A percentile compares a stretch with the other conserved stretches of the same genome.
These are phyloP conservation scores for Kazachstania sp. DNA, from an alignment of 1,139 yeast species.

Conservation along the genomic window DNA sequence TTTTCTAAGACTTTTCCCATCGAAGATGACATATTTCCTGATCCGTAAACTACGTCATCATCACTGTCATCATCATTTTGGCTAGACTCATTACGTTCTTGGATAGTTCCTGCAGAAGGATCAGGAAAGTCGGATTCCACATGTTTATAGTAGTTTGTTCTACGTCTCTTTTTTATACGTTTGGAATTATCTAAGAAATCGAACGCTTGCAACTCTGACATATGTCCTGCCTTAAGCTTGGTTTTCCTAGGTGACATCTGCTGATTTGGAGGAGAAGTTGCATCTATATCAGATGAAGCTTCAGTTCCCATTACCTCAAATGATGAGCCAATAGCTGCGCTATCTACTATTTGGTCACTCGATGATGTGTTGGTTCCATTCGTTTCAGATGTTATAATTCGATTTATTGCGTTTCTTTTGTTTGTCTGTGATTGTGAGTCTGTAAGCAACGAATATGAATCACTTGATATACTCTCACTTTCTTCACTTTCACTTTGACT, in stretches of 20 bases:
- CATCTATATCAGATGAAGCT: background rate
- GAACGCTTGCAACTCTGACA: slow-evolving; percentile 10
- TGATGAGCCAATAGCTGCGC: background rate
- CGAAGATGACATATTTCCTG: background rate
- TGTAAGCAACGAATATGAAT: no score
- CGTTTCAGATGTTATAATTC: background rate
- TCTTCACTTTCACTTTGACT: slow-evolving; percentile 10
- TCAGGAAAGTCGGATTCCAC: background rate
- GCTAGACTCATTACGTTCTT: background rate
- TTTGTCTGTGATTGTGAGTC: no score
- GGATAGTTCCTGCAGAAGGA: no score
- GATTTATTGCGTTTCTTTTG: background rate
- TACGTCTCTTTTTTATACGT: slow-evolving; percentile 13
- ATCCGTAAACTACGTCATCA: background rate
- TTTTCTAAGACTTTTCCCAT: slow-evolving; percentile 1
- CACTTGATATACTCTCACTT: slow-evolving; percentile 9
- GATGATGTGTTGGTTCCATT: background rate
- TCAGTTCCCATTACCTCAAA: background rate
- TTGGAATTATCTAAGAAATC: slow-evolving; percentile 16
- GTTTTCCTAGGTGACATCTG: background rate
- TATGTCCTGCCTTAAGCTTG: background rate
- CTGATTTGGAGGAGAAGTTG: background rate
- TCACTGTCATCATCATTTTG: background rate
- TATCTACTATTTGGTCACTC: background rate
- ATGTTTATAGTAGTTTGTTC: slow-evolving; percentile 11